phyloP scores from a whole-genome alignment of 768 basidiomycete genomes.

The Phaeolepiota aurea region DNA sequence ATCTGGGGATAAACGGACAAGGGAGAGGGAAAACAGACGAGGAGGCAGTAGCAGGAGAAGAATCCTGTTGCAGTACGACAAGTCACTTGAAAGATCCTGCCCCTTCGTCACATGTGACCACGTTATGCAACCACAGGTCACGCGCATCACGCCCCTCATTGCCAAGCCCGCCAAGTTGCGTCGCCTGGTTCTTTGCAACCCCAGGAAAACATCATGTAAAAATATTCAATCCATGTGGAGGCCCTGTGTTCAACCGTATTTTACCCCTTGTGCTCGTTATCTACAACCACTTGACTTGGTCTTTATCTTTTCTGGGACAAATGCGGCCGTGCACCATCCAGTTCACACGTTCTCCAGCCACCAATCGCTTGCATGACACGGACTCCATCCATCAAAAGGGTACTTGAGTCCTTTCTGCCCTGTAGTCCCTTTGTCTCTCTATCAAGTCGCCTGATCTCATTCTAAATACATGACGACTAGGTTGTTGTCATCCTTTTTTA shows the following conservation, averaged over 20 bases:
- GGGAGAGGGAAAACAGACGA: slow-evolving; percentile 1
- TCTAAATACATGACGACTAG: too few relatives aligned
- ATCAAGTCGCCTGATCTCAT: too few relatives aligned
- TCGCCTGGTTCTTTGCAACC: neutral
- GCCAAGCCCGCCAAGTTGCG: neutral
- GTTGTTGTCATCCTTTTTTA: too few relatives aligned
- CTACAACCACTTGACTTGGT: neutral
- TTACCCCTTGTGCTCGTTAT: neutral
- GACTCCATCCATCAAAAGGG: too few relatives aligned
- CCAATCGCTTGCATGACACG: too few relatives aligned
- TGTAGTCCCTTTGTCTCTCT: too few relatives aligned
- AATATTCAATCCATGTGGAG: neutral
- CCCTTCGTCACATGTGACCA: neutral
- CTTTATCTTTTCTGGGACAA: neutral
- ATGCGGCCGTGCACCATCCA: too few relatives aligned
- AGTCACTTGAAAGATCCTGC: neutral
- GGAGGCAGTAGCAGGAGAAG: slow-evolving; percentile 2
- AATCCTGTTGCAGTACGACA: neutral
- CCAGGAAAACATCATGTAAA: too few relatives aligned
- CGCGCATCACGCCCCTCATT: neutral
- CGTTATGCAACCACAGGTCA: neutral
- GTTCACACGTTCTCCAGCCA: too few relatives aligned
- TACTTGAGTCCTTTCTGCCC: too few relatives aligned
- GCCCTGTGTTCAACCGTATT: neutral
- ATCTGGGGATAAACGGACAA: neutral